A percentile compares a stretch with the other conserved stretches of the same genome.
Evolutionary conservation across 2,329 filamentous ascomycete species (phyloP).

Genomic region (Orbilia javanica): DNA sequence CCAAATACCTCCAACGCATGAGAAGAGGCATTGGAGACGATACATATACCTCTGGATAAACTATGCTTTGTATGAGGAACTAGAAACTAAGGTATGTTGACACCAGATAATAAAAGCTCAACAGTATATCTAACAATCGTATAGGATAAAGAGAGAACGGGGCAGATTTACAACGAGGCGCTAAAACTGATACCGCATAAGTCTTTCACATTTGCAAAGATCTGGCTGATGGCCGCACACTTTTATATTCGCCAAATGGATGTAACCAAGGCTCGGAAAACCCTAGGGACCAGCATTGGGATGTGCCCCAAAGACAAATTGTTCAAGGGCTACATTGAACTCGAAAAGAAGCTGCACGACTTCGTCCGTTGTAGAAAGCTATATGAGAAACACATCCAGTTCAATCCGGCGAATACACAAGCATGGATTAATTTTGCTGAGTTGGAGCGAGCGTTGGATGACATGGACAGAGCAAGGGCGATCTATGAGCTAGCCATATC

Average conservation of each 20-base stretch:
- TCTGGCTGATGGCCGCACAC: slow-evolving; percentile 93
- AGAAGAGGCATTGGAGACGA: slow-evolving; percentile 95
- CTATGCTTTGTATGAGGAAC: slow-evolving; percentile 95
- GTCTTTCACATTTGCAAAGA: slow-evolving; percentile 95
- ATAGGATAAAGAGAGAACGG: slow-evolving; percentile 78
- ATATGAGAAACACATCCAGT: slow-evolving; percentile 94
- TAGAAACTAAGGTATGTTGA: slow-evolving; percentile 74
- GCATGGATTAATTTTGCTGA: slow-evolving; percentile 98
- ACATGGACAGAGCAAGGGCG: slow-evolving; percentile 85
- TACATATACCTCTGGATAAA: slow-evolving; percentile 99
- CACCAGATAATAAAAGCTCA: neutral
- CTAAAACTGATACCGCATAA: slow-evolving; percentile 91
- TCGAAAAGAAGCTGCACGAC: slow-evolving; percentile 94
- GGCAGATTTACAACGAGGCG: slow-evolving; percentile 91
- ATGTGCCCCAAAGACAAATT: slow-evolving; percentile 96
- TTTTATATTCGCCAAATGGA: slow-evolving; percentile 92
- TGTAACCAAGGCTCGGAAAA: slow-evolving; percentile 82
- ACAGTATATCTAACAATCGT: slow-evolving; percentile 38
- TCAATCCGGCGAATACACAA: slow-evolving; percentile 88
- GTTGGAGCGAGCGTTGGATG: slow-evolving; percentile 89
- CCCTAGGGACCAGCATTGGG: slow-evolving; percentile 88
- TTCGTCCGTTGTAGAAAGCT: slow-evolving; percentile 90
- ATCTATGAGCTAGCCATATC: slow-evolving; percentile 92
- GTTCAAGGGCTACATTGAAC: slow-evolving; percentile 91
- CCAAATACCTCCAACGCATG: slow-evolving; percentile 91